Evolutionary conservation across 2,329 filamentous ascomycete genomes (phyloP).

Genomic region (Talaromyces sp.): DNA sequence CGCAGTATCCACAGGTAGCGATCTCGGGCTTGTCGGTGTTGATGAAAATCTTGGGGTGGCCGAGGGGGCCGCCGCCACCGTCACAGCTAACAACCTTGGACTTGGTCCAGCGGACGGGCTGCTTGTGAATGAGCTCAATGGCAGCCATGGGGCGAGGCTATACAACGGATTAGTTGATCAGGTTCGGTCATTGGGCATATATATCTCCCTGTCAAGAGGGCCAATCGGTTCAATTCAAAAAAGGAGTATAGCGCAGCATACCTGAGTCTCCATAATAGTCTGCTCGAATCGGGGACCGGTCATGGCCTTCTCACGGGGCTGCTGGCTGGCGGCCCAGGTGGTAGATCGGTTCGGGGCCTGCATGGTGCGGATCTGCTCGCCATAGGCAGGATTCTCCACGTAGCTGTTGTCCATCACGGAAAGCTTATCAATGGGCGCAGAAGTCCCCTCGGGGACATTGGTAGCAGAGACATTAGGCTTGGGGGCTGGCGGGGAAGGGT

Average conservation of each 20-base stretch:
- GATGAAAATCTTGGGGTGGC: constrained; percentile 94
- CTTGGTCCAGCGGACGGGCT: constrained; percentile 91
- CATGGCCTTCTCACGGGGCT: constrained; percentile 81
- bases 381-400: constrained; percentile 58
- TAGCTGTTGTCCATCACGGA: constrained; percentile 55
- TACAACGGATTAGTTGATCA: constrained; percentile 6
- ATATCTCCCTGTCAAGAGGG: not conserved
- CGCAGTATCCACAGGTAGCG: constrained; percentile 86
- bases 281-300: constrained; percentile 94
- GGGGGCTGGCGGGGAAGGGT: constrained; percentile 56
- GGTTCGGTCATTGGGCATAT: not conserved
- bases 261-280: constrained; percentile 90
- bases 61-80: constrained; percentile 84
- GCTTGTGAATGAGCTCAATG: constrained; percentile 94
- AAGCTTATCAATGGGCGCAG: constrained; percentile 54
- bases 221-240: not conserved
- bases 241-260: constrained; percentile 50
- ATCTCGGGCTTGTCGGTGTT: constrained; percentile 98
- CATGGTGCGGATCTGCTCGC: constrained; percentile 59
- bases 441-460: constrained; percentile 63
- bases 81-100: constrained; percentile 82
- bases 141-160: constrained; percentile 88
- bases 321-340: constrained; percentile 86
- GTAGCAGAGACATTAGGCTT: constrained; percentile 62
- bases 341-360: constrained; percentile 85